These are phyloP conservation scores for Forsythia viridissima DNA, from an alignment of 257 asterid genomes.

Conservation along the genomic window DNA sequence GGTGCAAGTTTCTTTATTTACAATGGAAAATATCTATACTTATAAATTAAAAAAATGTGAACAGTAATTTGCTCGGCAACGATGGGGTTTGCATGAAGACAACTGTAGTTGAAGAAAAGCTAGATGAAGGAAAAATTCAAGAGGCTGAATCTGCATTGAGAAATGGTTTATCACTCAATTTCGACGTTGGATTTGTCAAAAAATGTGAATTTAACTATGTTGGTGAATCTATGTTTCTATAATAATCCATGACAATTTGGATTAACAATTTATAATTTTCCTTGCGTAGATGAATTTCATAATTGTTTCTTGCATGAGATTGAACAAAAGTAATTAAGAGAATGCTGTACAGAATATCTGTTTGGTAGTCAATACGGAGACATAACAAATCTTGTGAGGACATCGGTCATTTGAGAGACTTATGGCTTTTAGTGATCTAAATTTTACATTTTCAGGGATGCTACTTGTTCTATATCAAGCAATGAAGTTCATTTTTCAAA, in stretches of 20 bases:
- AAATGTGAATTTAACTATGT: neutral
- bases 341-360: neutral
- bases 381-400: neutral
- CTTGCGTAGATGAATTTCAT: neutral
- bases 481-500: neutral
- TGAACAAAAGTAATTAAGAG: conserved; percentile 1
- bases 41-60: no score
- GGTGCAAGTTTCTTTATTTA: no score
- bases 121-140: conserved; percentile 88
- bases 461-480: neutral
- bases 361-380: neutral
- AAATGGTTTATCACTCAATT: conserved; percentile 88
- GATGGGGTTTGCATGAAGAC: conserved; percentile 79
- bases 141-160: conserved; percentile 97
- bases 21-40: no score
- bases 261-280: neutral
- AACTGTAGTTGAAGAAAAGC: conserved; percentile 75
- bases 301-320: conserved; percentile 6
- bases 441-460: neutral
- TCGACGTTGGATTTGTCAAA: conserved; percentile 61
- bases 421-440: neutral
- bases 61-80: no score
- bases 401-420: neutral
- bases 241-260: conserved; percentile 4
- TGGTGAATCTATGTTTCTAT: neutral